Base-by-base conservation (phyloP, 139 green algal species). In the Chlorella sp. region DNA sequence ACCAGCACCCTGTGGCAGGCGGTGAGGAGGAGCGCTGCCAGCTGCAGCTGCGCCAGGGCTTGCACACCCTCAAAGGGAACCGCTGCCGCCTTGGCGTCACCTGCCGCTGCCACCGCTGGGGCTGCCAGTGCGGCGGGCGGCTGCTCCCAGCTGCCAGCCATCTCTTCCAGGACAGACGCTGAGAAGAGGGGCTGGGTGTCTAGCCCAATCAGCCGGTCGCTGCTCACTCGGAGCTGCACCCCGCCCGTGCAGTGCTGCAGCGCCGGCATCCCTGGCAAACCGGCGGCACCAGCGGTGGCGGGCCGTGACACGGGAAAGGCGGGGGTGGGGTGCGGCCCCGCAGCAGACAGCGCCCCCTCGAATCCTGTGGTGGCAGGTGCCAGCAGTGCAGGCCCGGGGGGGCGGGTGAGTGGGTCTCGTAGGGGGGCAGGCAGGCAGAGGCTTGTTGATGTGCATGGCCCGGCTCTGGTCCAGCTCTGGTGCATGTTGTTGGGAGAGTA, bases 171-270 rank as follows among this genome's bases (percentile, higher is more conserved):
- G 24, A 86, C 73, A 0, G 77, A 86, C 3, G 60, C 48, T 5
- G 86, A 86, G 60, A 90, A 90, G 7, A 90, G 86, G 0, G 86
- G 86, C 86, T 90, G 86, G 26, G 76, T 61, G 37, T 90, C 86
- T 26, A 90, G 76, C 4, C 69, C 86, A 3, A 90, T 42, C 26
- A 86, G 26, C 16, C 76, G 48, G 26, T 85, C 86, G 11, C 4
- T 15, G 76, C 86, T 80, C 32, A 79, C 76, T 0, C 86, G 64
- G 24, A 90, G 61, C 36, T 42, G 24, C 4, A 90, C 39, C 22
- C 86, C 86, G 3, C 26, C 34, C 0, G 86, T 86, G 86, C 86
- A 90, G 76, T 90, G 86, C 76, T 84, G 86, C 73, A 79, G 22
- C 22, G 71, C 28, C 71, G 71, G 32, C 32, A 78, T 16, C n/a